Conservation (phyloP, 768 basidiomycete species). For the Kwoniella botswanensis region DNA sequence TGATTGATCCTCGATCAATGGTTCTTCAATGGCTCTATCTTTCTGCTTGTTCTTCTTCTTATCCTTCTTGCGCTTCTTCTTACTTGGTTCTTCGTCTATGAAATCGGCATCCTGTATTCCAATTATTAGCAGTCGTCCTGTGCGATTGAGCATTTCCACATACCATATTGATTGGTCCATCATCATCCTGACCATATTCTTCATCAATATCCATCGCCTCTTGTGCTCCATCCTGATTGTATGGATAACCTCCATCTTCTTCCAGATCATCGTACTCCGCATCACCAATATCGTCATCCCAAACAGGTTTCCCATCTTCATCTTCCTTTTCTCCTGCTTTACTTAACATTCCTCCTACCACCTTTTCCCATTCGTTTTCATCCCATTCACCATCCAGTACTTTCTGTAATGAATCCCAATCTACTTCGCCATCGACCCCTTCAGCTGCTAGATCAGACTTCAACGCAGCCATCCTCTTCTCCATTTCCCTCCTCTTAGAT, state of each 20-base stretch:
- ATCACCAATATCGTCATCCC: conserved; percentile 85
- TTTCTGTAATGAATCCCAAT: conserved; percentile 65
- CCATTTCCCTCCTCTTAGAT: conserved; percentile 63
- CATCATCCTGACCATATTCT: conserved; percentile 64
- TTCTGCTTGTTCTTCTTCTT: conserved; percentile 37
- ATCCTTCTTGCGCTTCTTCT: conserved; percentile 46
- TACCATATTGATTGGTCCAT: conserved; percentile 59
- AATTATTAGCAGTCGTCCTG: background rate
- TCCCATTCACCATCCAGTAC: conserved; percentile 94
- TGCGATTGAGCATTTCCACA: conserved; percentile 7
- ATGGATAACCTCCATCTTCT: conserved; percentile 61
- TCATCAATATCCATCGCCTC: conserved; percentile 35
- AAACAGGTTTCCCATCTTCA: conserved; percentile 72
- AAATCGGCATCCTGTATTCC: conserved; percentile 52
- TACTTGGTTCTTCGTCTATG: conserved; percentile 39
- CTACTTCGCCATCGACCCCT: conserved; percentile 39
- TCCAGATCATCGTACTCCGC: conserved; percentile 64
- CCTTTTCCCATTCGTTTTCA: conserved; percentile 76
- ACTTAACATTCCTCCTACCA: conserved; percentile 79
- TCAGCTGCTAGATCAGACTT: conserved; percentile 74
- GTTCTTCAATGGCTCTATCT: conserved; percentile 10
- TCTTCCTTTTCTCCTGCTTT: conserved; percentile 56
- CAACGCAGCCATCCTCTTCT: conserved; percentile 78
- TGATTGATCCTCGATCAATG: conserved; percentile 6
- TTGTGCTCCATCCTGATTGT: conserved; percentile 60